Evolutionary conservation across 176 grass and related monocot genomes (phyloP).

Genomic region (Urochloa ruziziensis): DNA sequence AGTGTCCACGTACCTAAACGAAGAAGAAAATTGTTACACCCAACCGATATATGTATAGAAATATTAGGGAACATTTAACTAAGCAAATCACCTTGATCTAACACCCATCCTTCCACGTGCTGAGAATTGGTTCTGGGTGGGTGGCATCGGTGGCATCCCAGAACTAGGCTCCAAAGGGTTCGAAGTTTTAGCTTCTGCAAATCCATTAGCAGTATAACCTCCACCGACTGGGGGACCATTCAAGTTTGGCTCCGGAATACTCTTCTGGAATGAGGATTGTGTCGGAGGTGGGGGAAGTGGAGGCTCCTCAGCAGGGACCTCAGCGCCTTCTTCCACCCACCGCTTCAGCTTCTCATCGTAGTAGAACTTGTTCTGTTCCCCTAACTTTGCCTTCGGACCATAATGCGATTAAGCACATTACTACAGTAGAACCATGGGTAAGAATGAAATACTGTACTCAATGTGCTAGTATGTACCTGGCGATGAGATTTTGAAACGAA

Average conservation of each 20-base stretch:
- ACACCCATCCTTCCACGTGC: slow-evolving; percentile 73
- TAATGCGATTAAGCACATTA: background rate
- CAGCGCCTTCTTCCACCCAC: slow-evolving; percentile 87
- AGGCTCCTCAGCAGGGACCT: slow-evolving; percentile 54
- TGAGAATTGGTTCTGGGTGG: slow-evolving; percentile 89
- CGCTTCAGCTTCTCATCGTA: slow-evolving; percentile 93
- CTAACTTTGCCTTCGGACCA: slow-evolving; percentile 73
- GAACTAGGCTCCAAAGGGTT: slow-evolving; percentile 31
- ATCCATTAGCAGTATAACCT: slow-evolving; percentile 41
- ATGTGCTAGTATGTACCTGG: slow-evolving; percentile 54
- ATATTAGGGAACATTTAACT: background rate
- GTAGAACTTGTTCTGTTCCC: slow-evolving; percentile 86
- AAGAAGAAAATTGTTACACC: background rate
- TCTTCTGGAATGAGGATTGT: slow-evolving; percentile 53
- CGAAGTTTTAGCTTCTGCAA: slow-evolving; percentile 29
- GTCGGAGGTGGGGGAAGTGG: slow-evolving; percentile 81
- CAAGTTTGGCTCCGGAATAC: slow-evolving; percentile 44
- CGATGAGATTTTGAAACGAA: slow-evolving; percentile 70
- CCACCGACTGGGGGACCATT: slow-evolving; percentile 32
- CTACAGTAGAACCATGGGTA: background rate
- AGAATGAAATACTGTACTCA: background rate
- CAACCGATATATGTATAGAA: background rate
- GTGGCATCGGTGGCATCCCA: slow-evolving; percentile 72
- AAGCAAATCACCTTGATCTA: slow-evolving; percentile 69
- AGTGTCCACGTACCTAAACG: slow-evolving; percentile 81